Conservation (phyloP, 2,329 filamentous ascomycete species). For the Tolypocladium album region DNA sequence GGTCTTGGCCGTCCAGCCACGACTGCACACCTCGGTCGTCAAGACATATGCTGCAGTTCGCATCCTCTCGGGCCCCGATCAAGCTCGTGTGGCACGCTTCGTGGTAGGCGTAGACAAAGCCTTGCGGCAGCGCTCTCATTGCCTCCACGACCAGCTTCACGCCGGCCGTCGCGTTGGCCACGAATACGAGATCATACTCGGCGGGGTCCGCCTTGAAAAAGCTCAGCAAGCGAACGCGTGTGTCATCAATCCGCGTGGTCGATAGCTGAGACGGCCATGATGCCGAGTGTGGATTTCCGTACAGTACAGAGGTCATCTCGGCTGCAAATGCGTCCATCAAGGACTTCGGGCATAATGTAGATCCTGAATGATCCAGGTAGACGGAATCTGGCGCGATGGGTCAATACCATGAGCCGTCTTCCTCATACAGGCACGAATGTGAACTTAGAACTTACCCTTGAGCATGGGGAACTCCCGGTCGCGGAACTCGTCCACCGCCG, state of each 20-base stretch:
- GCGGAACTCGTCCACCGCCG: slow-evolving; percentile 46
- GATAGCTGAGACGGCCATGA: slow-evolving; percentile 72
- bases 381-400: slow-evolving; percentile 42
- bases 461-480: slow-evolving; percentile 59
- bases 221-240: slow-evolving; percentile 56
- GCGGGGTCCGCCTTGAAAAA: slow-evolving; percentile 76
- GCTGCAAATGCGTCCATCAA: slow-evolving; percentile 67
- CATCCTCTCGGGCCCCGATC: slow-evolving; percentile 68
- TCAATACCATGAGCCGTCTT: background rate
- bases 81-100: slow-evolving; percentile 78
- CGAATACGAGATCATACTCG: slow-evolving; percentile 81
- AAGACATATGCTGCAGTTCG: slow-evolving; percentile 55
- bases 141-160: slow-evolving; percentile 80
- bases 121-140: slow-evolving; percentile 54
- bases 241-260: slow-evolving; percentile 63
- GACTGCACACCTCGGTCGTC: slow-evolving; percentile 49
- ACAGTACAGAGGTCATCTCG: slow-evolving; percentile 70
- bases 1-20: slow-evolving; percentile 44
- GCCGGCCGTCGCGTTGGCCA: slow-evolving; percentile 83
- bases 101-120: slow-evolving; percentile 79
- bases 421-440: background rate
- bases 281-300: slow-evolving; percentile 86
- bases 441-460: slow-evolving; percentile 38
- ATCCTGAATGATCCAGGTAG: slow-evolving; percentile 93
- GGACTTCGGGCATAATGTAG: slow-evolving; percentile 72